A percentile compares a stretch with the other conserved stretches of the same genome.
Evolutionary conservation across 768 basidiomycete species (phyloP).

Genomic region (Hericium alpestre): DNA sequence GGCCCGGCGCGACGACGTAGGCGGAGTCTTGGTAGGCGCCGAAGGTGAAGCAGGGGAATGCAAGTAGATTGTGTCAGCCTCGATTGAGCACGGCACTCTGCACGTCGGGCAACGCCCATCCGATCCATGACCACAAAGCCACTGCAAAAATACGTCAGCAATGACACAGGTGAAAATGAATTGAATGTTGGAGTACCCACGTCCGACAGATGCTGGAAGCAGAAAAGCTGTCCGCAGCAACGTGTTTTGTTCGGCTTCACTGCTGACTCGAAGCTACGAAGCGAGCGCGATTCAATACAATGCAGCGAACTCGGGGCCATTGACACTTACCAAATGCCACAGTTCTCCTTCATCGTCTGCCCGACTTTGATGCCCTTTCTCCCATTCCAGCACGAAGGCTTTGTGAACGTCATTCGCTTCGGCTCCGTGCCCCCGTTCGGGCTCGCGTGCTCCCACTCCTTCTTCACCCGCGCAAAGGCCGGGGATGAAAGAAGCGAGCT

Average conservation of each 20-base stretch:
- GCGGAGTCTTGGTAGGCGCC: neutral
- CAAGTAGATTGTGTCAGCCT: constrained; percentile 11
- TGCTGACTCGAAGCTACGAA: constrained; percentile 10
- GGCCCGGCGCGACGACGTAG: neutral
- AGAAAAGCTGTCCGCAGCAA: constrained; percentile 14
- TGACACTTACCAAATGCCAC: constrained; percentile 13
- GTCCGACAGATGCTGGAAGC: constrained; percentile 14
- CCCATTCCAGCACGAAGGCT: constrained; percentile 8
- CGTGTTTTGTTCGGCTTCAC: constrained; percentile 13
- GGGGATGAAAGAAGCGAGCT: neutral
- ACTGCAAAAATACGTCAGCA: constrained; percentile 1
- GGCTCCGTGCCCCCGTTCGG: neutral
- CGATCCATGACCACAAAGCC: constrained; percentile 7
- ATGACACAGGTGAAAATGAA: neutral
- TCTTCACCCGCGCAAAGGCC: neutral
- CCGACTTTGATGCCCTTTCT: constrained; percentile 8
- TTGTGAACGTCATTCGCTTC: neutral
- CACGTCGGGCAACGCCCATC: constrained; percentile 15
- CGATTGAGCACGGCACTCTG: constrained; percentile 10
- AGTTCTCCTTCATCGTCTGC: constrained; percentile 9
- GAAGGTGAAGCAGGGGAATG: constrained; percentile 8
- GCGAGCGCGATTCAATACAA: neutral
- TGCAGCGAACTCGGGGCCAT: neutral
- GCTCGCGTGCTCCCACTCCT: neutral
- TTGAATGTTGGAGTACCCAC: neutral